Evolutionary conservation across 257 asterid genomes (phyloP).

Genomic region (Gentiana macrophylla): DNA sequence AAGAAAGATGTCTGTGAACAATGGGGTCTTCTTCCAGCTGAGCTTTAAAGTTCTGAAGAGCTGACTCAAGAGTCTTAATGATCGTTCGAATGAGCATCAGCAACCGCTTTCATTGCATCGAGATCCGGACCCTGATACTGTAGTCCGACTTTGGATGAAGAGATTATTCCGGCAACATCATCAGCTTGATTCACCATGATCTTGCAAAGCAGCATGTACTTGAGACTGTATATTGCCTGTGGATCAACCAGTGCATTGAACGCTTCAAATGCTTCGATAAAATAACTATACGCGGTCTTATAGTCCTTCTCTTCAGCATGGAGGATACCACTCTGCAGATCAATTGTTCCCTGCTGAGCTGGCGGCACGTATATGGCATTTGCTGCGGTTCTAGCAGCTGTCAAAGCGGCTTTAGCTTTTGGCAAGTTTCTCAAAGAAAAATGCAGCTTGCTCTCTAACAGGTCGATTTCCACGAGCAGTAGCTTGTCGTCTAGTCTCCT

Average conservation of each 20-base stretch:
- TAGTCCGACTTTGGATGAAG: constrained; percentile 34
- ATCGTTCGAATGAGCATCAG: constrained; percentile 36
- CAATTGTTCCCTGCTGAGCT: constrained; percentile 36
- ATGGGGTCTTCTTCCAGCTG: constrained; percentile 39
- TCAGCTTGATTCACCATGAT: constrained; percentile 42
- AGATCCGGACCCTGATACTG: constrained; percentile 41
- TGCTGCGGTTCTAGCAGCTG: constrained; percentile 41
- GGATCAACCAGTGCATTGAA: constrained; percentile 38
- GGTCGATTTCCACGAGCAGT: constrained; percentile 38
- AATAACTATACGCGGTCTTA: constrained; percentile 35
- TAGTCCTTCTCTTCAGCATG: constrained; percentile 42
- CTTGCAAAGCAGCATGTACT: constrained; percentile 40
- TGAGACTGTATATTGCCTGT: constrained; percentile 36
- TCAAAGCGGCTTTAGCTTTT: constrained; percentile 37
- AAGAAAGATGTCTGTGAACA: constrained; percentile 36
- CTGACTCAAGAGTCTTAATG: constrained; percentile 31
- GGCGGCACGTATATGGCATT: constrained; percentile 42
- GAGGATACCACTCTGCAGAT: constrained; percentile 42
- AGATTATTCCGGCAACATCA: constrained; percentile 35
- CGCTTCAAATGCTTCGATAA: constrained; percentile 36
- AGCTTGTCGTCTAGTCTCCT: constrained; percentile 38
- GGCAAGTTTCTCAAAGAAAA: constrained; percentile 37
- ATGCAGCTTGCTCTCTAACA: constrained; percentile 40
- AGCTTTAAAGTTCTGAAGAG: constrained; percentile 24
- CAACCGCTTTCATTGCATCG: constrained; percentile 47